Evolutionary conservation across 805 yeast genomes (phyloP).

Genomic region (Kazachstania taianensis): DNA sequence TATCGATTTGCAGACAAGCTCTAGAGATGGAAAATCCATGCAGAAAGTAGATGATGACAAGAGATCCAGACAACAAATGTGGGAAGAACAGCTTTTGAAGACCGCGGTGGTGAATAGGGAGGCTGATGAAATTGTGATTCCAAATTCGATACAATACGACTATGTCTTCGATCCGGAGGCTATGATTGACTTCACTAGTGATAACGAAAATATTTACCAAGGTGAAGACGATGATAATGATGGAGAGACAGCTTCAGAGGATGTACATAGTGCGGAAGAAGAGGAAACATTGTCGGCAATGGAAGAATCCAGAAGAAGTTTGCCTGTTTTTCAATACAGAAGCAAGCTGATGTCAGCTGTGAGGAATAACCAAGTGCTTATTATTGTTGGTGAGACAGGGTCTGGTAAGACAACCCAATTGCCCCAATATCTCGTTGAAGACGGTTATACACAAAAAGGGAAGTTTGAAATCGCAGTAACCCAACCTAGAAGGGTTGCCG

Average conservation of each 20-base stretch:
- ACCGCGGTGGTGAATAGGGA: conserved; percentile 17
- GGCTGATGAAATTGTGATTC: conserved; percentile 21
- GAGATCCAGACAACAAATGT: conserved; percentile 26
- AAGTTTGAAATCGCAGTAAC: conserved; percentile 71
- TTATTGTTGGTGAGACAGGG: conserved; percentile 82
- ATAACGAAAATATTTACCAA: conserved; percentile 25
- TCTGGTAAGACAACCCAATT: conserved; percentile 93
- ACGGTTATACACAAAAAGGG: conserved; percentile 55
- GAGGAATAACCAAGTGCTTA: conserved; percentile 50
- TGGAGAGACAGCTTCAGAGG: conserved; percentile 17
- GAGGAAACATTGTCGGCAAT: conserved; percentile 27
- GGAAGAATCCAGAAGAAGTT: conserved; percentile 46
- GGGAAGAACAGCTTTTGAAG: conserved; percentile 29
- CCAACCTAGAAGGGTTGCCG: conserved; percentile 94
- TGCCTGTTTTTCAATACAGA: conserved; percentile 67
- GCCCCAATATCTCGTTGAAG: conserved; percentile 79
- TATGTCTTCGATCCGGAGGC: conserved; percentile 67
- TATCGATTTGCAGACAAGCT: conserved; percentile 39
- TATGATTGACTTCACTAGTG: conserved; percentile 44
- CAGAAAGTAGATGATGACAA: conserved; percentile 27
- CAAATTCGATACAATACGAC: conserved; percentile 42
- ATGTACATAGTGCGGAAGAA: conserved; percentile 15
- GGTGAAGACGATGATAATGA: conserved; percentile 28
- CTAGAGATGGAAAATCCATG: conserved; percentile 32
- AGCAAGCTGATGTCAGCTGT: conserved; percentile 52